Percentiles rank a stretch among this genome's conserved stretches.
phyloP scores from a whole-genome alignment of 352 stramenopile species.

The Peronospora farinosa region DNA sequence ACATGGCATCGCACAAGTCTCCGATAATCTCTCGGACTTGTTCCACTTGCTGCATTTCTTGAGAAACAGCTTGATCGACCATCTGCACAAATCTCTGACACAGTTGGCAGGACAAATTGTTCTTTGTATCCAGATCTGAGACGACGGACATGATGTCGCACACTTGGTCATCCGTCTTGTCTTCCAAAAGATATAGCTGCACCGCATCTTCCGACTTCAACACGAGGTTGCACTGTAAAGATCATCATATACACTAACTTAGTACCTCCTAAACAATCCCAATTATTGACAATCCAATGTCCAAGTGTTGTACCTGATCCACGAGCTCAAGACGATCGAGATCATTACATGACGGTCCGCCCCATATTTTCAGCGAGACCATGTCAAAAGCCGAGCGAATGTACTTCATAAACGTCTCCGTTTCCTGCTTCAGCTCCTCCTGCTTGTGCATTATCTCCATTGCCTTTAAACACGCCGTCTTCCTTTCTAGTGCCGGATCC shows the following conservation, averaged over 20 bases:
- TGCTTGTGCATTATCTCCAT: conserved; percentile 39
- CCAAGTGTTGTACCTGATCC: conserved; percentile 24
- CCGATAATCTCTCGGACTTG: conserved; percentile 67
- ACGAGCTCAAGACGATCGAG: conserved; percentile 26
- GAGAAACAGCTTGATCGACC: conserved; percentile 46
- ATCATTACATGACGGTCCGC: conserved; percentile 47
- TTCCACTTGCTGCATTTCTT: conserved; percentile 58
- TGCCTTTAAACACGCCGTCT: conserved; percentile 41
- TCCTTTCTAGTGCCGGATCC: conserved; percentile 19
- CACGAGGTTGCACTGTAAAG: conserved; percentile 36
- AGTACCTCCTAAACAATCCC: background rate
- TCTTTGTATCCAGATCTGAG: conserved; percentile 21
- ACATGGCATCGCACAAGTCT: conserved; percentile 68
- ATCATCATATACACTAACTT: conserved; percentile 1
- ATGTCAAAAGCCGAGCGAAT: conserved; percentile 38
- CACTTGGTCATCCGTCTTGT: conserved; percentile 42
- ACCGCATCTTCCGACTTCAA: conserved; percentile 40
- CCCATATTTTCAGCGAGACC: conserved; percentile 37
- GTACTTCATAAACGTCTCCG: conserved; percentile 31
- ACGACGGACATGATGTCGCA: conserved; percentile 35
- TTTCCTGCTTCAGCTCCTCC: conserved; percentile 31
- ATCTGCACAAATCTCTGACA: conserved; percentile 76
- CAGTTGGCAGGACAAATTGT: conserved; percentile 57
- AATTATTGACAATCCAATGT: background rate
- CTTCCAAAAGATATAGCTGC: conserved; percentile 32